These are phyloP conservation scores for Penicillium ucsense DNA, from an alignment of 495 filamentous ascomycete genomes.

Conservation along the genomic window DNA sequence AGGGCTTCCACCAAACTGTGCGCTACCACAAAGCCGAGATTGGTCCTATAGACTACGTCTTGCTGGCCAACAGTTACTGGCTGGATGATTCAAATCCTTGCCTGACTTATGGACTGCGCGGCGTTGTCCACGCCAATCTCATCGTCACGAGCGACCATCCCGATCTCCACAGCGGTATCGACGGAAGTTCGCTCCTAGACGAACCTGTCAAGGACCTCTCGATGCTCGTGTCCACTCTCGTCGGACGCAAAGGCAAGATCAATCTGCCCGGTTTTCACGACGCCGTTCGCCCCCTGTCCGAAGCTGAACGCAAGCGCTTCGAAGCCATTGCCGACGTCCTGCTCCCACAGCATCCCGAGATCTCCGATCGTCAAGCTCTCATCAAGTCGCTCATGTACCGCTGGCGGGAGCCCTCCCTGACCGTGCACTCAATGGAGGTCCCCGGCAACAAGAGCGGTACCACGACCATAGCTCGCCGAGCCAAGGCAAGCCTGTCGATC, in stretches of 20 bases:
- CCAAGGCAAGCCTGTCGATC: constrained; percentile 76
- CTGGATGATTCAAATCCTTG: constrained; percentile 91
- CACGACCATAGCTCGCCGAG: constrained; percentile 78
- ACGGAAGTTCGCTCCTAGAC: constrained; percentile 78
- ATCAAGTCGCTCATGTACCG: constrained; percentile 77
- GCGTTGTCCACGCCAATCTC: constrained; percentile 90
- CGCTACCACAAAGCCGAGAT: constrained; percentile 70
- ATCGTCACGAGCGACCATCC: constrained; percentile 75
- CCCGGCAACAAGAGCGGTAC: constrained; percentile 50
- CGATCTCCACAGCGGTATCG: constrained; percentile 91
- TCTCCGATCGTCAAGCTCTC: constrained; percentile 55
- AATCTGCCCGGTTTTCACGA: constrained; percentile 76
- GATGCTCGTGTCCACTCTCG: constrained; percentile 66
- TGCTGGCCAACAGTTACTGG: constrained; percentile 97
- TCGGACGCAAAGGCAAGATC: constrained; percentile 49
- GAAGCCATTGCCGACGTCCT: constrained; percentile 71
- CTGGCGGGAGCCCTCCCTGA: constrained; percentile 94
- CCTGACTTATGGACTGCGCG: constrained; percentile 85
- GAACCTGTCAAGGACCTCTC: constrained; percentile 89
- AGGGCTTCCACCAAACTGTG: constrained; percentile 77
- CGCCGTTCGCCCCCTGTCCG: constrained; percentile 62
- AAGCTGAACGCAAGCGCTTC: constrained; percentile 72
- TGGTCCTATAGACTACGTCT: constrained; percentile 83
- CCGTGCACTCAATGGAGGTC: constrained; percentile 85
- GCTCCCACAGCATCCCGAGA: constrained; percentile 57